phyloP scores from a whole-genome alignment of 495 filamentous ascomycete species.

The Patellaria atrata region DNA sequence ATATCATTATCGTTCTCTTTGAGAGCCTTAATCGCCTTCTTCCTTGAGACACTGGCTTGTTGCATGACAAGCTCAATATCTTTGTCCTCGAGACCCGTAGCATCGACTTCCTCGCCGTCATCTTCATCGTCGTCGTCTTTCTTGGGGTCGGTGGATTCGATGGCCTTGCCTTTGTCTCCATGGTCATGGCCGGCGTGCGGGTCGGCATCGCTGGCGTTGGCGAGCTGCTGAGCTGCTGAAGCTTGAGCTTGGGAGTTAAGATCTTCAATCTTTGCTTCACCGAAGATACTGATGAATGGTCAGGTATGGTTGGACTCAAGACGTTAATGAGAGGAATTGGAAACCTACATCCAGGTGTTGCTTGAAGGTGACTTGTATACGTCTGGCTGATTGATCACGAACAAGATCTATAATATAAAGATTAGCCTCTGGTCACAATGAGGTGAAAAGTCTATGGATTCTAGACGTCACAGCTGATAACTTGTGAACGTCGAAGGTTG shows the following conservation, averaged over 20 bases:
- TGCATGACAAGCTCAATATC: slow-evolving; percentile 99
- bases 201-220: slow-evolving; percentile 46
- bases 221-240: slow-evolving; percentile 80
- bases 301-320: neutral
- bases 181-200: slow-evolving; percentile 41
- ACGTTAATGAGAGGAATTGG: neutral
- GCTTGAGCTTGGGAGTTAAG: slow-evolving; percentile 94
- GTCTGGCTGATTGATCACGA: slow-evolving; percentile 98
- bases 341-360: slow-evolving; percentile 95
- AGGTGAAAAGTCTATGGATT: no score
- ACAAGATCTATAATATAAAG: slow-evolving; percentile 58
- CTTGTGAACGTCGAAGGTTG: no score
- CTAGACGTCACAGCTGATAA: no score
- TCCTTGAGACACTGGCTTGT: slow-evolving; percentile 86
- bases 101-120: slow-evolving; percentile 90
- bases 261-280: slow-evolving; percentile 99
- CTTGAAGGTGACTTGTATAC: slow-evolving; percentile 96
- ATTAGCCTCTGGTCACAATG: slow-evolving; percentile 1
- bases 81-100: slow-evolving; percentile 87
- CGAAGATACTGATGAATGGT: slow-evolving; percentile 67
- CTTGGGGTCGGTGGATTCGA: slow-evolving; percentile 53
- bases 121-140: slow-evolving; percentile 75
- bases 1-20: slow-evolving; percentile 99
- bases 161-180: slow-evolving; percentile 60
- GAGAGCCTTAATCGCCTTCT: slow-evolving; percentile 96